phyloP scores from a whole-genome alignment of 345 rosid species.

The Euphorbia pulcherrima region DNA sequence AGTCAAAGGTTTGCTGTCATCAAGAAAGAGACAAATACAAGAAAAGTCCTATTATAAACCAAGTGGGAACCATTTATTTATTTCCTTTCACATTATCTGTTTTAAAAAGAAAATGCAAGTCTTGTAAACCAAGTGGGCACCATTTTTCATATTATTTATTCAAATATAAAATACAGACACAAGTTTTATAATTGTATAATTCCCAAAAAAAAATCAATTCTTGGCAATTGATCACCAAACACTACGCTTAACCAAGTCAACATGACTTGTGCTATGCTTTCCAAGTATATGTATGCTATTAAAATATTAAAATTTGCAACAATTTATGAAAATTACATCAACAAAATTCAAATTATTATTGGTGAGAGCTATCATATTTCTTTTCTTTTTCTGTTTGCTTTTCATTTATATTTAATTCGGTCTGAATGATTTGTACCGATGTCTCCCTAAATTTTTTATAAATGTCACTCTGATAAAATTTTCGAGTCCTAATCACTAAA shows the following conservation, averaged over 20 bases:
- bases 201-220: not conserved
- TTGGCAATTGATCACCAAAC: not conserved
- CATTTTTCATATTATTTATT: no score
- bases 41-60: not conserved
- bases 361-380: not conserved
- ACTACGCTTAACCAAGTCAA: no score
- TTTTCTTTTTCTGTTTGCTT: constrained; percentile 1
- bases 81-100: no score
- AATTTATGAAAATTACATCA: no score
- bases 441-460: constrained; percentile 56
- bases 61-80: no score
- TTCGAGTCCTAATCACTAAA: constrained; percentile 53
- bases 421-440: constrained; percentile 34
- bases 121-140: no score
- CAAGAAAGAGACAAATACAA: not conserved
- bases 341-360: no score
- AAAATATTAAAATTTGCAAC: no score
- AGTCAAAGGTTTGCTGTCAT: not conserved
- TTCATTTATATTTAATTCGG: constrained; percentile 30
- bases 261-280: no score
- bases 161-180: no score
- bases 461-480: constrained; percentile 57
- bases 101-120: no score
- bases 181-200: not conserved
- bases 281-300: no score